phyloP scores from a whole-genome alignment of 2,329 filamentous ascomycete genomes.

The Plectosphaerella sp. region DNA sequence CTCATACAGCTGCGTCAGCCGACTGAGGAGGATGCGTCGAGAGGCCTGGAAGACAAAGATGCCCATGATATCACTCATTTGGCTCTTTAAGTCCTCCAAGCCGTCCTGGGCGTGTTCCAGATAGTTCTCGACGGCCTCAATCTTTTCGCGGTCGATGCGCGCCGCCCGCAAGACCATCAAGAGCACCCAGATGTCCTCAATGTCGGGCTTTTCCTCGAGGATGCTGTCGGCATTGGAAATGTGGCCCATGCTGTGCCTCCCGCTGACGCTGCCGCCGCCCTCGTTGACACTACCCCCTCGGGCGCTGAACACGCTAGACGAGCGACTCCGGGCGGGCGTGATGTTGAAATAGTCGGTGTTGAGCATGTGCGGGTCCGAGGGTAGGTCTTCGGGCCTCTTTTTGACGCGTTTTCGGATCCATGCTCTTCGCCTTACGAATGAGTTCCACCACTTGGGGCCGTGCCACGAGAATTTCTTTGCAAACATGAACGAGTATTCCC shows the following conservation, averaged over 20 bases:
- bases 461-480: constrained; percentile 76
- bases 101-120: constrained; percentile 73
- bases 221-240: constrained; percentile 32
- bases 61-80: constrained; percentile 82
- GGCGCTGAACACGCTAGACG: constrained; percentile 15
- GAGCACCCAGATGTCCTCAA: constrained; percentile 63
- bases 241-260: constrained; percentile 31
- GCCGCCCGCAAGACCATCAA: constrained; percentile 63
- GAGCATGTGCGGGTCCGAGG: constrained; percentile 58
- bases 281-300: constrained; percentile 25
- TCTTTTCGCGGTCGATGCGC: constrained; percentile 86
- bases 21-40: constrained; percentile 67
- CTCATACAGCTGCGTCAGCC: constrained; percentile 62
- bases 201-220: constrained; percentile 52
- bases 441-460: constrained; percentile 86
- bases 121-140: constrained; percentile 78
- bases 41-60: constrained; percentile 88
- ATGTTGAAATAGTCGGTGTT: constrained; percentile 79
- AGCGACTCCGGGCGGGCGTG: constrained; percentile 40
- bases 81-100: constrained; percentile 66
- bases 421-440: constrained; percentile 82
- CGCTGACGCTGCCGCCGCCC: constrained; percentile 15
- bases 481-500: constrained; percentile 95
- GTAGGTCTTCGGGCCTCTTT: constrained; percentile 40
- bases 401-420: constrained; percentile 83